Conservation (phyloP, 441 rosid species). For the Populus hybrid region DNA sequence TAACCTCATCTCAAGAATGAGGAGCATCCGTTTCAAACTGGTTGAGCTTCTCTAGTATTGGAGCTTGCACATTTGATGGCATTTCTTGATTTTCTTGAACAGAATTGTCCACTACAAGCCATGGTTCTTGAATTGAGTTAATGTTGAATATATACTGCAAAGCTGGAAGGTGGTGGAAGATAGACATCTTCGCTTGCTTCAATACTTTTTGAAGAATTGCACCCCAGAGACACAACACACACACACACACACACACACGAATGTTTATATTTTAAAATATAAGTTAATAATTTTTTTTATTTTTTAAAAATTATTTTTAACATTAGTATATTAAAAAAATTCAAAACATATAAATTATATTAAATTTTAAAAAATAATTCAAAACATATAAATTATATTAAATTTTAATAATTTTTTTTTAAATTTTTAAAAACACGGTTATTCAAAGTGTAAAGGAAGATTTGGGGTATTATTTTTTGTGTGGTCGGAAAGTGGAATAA, state of each 20-base stretch:
- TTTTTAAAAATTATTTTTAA: too few relatives aligned
- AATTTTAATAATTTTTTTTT: too few relatives aligned
- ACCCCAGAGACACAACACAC: slow-evolving; percentile 40
- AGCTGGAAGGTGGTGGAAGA: slow-evolving; percentile 71
- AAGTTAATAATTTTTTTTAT: too few relatives aligned
- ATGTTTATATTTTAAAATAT: too few relatives aligned
- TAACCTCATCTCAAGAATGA: slow-evolving; percentile 90
- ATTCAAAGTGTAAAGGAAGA: neutral
- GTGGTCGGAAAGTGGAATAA: neutral
- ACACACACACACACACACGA: too few relatives aligned
- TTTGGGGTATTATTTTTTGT: neutral
- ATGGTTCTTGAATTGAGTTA: slow-evolving; percentile 79
- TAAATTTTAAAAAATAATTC: too few relatives aligned
- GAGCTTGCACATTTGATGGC: slow-evolving; percentile 36
- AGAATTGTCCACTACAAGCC: slow-evolving; percentile 40
- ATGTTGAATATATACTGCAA: slow-evolving; percentile 63
- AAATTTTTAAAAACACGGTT: too few relatives aligned
- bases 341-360: too few relatives aligned
- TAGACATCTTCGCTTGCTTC: slow-evolving; percentile 58
- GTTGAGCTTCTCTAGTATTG: slow-evolving; percentile 53
- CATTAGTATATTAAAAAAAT: too few relatives aligned
- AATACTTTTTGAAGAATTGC: slow-evolving; percentile 59
- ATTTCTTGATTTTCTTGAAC: slow-evolving; percentile 23
- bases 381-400: too few relatives aligned
- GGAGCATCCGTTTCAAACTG: slow-evolving; percentile 57